Evolutionary conservation across 176 grass and related monocot genomes (phyloP).

Genomic region (Triticum aestivum): IWGSC_CS_RefSeq_v2.1 NC_057801.1:516124080-516124579

Average conservation of each 20-base stretch:
- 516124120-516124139: not conserved
- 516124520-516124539: not conserved
- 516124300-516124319: slow-evolving; percentile 50
- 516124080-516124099: slow-evolving; percentile 12
- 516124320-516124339: slow-evolving; percentile 6
- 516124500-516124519: slow-evolving; percentile 40
- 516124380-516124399: not conserved
- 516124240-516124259: slow-evolving; percentile 84
- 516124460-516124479: slow-evolving; percentile 81
- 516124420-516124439: not conserved
- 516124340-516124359: not conserved
- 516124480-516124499: slow-evolving; percentile 60
- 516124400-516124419: not conserved
- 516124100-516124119: not conserved
- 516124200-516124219: slow-evolving; percentile 11
- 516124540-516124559: not conserved
- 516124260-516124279: slow-evolving; percentile 99
- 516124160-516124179: slow-evolving; percentile 6
- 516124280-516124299: slow-evolving; percentile 73
- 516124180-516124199: not conserved
- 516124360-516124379: not conserved
- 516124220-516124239: slow-evolving; percentile 64
- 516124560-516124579: not conserved
- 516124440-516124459: slow-evolving; percentile 79
- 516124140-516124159: not conserved